Base-by-base conservation (phyloP, 2,329 filamentous ascomycete genomes). In the Colletotrichum falcatum region DNA sequence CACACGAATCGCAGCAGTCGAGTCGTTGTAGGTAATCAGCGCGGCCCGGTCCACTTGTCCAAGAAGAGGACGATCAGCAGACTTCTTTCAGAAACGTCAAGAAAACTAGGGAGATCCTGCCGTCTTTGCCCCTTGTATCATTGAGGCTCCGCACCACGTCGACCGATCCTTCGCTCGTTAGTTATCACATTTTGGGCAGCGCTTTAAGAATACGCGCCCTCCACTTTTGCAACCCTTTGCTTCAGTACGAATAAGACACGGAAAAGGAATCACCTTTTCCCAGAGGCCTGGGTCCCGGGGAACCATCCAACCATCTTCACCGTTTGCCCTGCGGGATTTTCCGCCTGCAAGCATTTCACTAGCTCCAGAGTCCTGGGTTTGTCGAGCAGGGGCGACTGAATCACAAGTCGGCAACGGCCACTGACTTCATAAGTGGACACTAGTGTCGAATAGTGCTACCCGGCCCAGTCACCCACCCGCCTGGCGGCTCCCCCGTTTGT, bases 231-330 rank as follows among this genome's bases (percentile, higher is more conserved):
- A 54, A 33, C 33, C 16, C 23, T 23, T 6, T 37, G 26, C 23
- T 64, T 23, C 44, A 9, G 44, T 12, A 46, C 44, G 44, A 5
- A n/a, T 12, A 23, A 8, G 30, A 33, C 56, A 54, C 42, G 54
- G 26, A 11, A 55, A 39, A 64, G 44, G 33, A 37, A 49, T 54
- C 42, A 37, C 55, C 9, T 48, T 44, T 42, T 55, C 65, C 66
- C 66, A 42, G 55, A 61, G 66, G 66, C 62, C 66, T 55, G 66
- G 66, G 55, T 65, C 23, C 26, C n/a, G 66, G 66, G 55, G 61
- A 62, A 55, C 54, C 20, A 33, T 28, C 37, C 35, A 62, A 55
- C 54, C 20, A 33, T 28, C 37, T 44, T 56, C 55, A 66, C 62
- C 61, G 46, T 60, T 61, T 66, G 46, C 66, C 23, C 35, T 23